Evolutionary conservation across 495 filamentous ascomycete genomes (phyloP), one percentile per base, ranked within the genome.

Genomic region (Tirmania nivea): DNA sequence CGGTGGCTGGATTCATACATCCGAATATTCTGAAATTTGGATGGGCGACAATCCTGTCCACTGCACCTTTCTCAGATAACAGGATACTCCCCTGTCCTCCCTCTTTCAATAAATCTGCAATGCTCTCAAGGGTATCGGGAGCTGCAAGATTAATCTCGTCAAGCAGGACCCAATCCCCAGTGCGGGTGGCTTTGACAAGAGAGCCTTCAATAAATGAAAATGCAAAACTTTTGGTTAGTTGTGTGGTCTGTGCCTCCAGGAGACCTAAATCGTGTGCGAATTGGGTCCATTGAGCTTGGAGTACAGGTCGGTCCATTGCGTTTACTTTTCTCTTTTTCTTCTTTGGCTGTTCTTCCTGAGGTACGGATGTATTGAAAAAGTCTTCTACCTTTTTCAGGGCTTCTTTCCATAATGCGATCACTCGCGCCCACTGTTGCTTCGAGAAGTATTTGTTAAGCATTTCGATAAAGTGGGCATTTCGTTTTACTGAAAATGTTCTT

Each of bases 1-100:
- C 92, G 11, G 89, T 96, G 10, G 92, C 89, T 48, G 92, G 92
- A 62, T 99, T 99, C 92, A 99, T 99, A 48, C 90, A 90, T 21
- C 84, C 92, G 66, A 99, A 96, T 21, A 99, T 82, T 35, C 92
- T 79, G 65, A 99, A 99, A 59, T 94, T 77, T 2, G 84, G 81
- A 64, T 99, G 90, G 1, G 87, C 88, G 52, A 79, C 77, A 9
- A 96, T 79, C 47, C 86, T 75, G 64, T 95, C 85, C 21, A 87
- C 80, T 55, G 87, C 83, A 51, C 90, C 92, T 37, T 85, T 86
- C 67, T 99, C 92, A 1, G 86, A 84, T 31, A 99, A 75, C 11
- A 95, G 69, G 37, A 99, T 78, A 12, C 84, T 94, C 1, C 87
- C 86, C 0, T 71, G 65, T 10, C 72, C 75, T 52, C 77, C 77